A percentile compares a stretch with the other conserved stretches of the same genome.
Evolutionary conservation across 305 asterid species (phyloP).

Genomic region (Rubia balearica): DNA sequence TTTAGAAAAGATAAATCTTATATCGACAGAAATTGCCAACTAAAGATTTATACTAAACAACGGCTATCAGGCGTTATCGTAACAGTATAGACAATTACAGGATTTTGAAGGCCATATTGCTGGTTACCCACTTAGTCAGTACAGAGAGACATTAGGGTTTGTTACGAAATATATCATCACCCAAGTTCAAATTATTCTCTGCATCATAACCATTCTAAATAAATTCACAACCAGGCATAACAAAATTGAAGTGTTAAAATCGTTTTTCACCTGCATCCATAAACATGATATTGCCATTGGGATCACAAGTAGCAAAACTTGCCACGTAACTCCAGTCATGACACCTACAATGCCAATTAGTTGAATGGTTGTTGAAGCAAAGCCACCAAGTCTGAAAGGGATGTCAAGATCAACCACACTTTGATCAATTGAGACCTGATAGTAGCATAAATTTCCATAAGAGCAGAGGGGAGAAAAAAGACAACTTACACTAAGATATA

Average conservation of each 20-base stretch:
- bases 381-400: constrained; percentile 98
- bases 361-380: constrained; percentile 97
- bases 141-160: not conserved
- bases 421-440: constrained; percentile 94
- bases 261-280: constrained; percentile 89
- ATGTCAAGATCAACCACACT: constrained; percentile 98
- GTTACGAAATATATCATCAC: not conserved
- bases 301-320: constrained; percentile 79
- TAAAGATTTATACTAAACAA: not conserved
- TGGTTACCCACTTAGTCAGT: not conserved
- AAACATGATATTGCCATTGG: constrained; percentile 98
- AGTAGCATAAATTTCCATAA: constrained; percentile 26
- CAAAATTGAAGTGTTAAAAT: constrained; percentile 11
- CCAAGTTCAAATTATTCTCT: not conserved
- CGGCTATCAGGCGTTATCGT: too few species aligned
- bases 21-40: not conserved
- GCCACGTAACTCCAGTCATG: constrained; percentile 98
- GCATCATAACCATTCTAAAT: not conserved
- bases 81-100: not conserved
- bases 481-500: not conserved
- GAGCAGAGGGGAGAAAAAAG: constrained; percentile 4
- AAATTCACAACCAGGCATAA: not conserved
- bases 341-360: constrained; percentile 94
- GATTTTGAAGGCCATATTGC: not conserved
- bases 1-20: constrained; percentile 1